These are phyloP conservation scores for Pythium dissotocum DNA, from an alignment of 352 stramenopile genomes.

Conservation along the genomic window DNA sequence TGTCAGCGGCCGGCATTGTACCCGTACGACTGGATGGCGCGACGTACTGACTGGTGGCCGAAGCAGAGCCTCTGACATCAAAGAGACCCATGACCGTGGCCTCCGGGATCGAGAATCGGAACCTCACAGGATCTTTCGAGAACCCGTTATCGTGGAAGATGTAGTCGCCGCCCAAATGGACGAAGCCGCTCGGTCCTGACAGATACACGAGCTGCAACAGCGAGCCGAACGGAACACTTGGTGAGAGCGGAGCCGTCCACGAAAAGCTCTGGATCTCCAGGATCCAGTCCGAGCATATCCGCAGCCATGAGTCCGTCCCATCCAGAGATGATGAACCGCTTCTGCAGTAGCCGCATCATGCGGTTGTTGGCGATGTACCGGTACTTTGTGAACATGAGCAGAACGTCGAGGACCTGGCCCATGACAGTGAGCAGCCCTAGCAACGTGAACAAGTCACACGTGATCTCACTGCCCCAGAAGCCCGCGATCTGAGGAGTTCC, in stretches of 20 bases:
- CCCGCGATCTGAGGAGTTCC: slow-evolving; percentile 33
- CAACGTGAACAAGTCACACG: slow-evolving; percentile 48
- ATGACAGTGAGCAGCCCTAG: slow-evolving; percentile 35
- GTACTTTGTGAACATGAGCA: slow-evolving; percentile 34
- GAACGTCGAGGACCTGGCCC: slow-evolving; percentile 32
- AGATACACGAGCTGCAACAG: slow-evolving; percentile 46
- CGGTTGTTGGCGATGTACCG: slow-evolving; percentile 42
- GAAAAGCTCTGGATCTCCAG: slow-evolving; percentile 26
- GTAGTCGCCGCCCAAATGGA: slow-evolving; percentile 48
- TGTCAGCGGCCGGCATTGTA: background rate
- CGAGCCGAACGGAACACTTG: slow-evolving; percentile 45
- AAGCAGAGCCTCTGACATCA: background rate
- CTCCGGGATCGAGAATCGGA: slow-evolving; percentile 36
- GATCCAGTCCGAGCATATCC: slow-evolving; percentile 47
- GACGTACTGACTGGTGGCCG: background rate
- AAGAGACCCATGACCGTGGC: slow-evolving; percentile 36
- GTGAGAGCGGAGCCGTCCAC: slow-evolving; percentile 27
- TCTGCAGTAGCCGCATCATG: slow-evolving; percentile 43
- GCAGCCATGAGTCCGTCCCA: slow-evolving; percentile 43
- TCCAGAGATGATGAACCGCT: slow-evolving; percentile 46
- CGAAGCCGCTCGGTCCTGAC: slow-evolving; percentile 44
- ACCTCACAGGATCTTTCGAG: slow-evolving; percentile 28
- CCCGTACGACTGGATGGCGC: background rate
- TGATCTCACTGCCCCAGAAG: slow-evolving; percentile 60
- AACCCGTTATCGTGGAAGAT: slow-evolving; percentile 48